Percentiles rank a stretch among this genome's conserved stretches.
phyloP scores from a whole-genome alignment of 352 stramenopile genomes.

The Pythium sukuiense region DNA sequence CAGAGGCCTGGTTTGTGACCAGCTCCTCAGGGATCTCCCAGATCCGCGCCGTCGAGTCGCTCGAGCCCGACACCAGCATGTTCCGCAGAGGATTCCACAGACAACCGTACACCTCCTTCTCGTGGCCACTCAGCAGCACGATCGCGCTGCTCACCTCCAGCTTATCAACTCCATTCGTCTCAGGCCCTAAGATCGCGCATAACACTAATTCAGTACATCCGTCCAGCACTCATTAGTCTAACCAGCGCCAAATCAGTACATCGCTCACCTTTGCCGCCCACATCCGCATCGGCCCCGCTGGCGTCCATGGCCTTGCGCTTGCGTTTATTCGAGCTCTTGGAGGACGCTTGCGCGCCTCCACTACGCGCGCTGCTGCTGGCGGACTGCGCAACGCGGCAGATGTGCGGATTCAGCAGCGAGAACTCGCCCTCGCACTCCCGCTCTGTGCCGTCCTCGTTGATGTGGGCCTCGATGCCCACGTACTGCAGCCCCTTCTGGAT shows the following conservation, averaged over 20 bases:
- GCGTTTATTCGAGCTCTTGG: slow-evolving; percentile 76
- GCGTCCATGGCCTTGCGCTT: slow-evolving; percentile 69
- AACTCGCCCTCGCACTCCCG: slow-evolving; percentile 89
- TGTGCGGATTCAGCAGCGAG: slow-evolving; percentile 91
- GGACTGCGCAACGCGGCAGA: slow-evolving; percentile 84
- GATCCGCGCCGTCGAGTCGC: slow-evolving; percentile 94
- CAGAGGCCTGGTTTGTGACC: slow-evolving; percentile 33
- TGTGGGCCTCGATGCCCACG: slow-evolving; percentile 89
- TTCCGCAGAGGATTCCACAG: slow-evolving; percentile 96
- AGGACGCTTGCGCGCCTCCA: slow-evolving; percentile 10
- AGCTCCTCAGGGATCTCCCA: slow-evolving; percentile 90
- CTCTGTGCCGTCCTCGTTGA: slow-evolving; percentile 89
- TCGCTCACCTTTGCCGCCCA: slow-evolving; percentile 52
- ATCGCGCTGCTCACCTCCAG: slow-evolving; percentile 52
- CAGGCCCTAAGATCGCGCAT: slow-evolving; percentile 30
- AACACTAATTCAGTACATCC: slow-evolving; percentile 13
- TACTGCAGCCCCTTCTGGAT: slow-evolving; percentile 98
- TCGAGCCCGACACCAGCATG: slow-evolving; percentile 95
- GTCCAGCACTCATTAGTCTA: not conserved
- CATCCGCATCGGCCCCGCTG: slow-evolving; percentile 25
- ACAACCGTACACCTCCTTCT: slow-evolving; percentile 96
- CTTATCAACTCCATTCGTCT: slow-evolving; percentile 69
- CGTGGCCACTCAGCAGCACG: slow-evolving; percentile 73
- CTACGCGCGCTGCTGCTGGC: slow-evolving; percentile 65
- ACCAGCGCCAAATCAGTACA: not conserved